These are phyloP conservation scores for Penicillium sp. DNA, from an alignment of 2,329 filamentous ascomycete genomes.

Conservation along the genomic window DNA sequence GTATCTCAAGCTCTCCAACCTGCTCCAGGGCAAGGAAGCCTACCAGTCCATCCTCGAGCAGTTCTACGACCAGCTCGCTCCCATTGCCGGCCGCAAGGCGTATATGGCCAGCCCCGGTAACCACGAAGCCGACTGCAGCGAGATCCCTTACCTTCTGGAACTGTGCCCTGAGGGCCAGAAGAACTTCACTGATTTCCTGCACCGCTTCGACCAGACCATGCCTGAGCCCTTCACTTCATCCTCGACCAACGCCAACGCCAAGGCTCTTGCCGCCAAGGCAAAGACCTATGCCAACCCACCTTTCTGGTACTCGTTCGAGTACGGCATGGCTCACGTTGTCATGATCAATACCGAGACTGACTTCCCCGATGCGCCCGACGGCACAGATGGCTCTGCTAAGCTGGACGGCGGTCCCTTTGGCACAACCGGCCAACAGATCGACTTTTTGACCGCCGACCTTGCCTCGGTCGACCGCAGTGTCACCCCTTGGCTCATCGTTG, in stretches of 20 bases:
- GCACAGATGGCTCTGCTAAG: slow-evolving; percentile 39
- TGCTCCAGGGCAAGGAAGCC: slow-evolving; percentile 50
- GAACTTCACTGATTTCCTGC: slow-evolving; percentile 62
- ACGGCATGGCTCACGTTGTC: slow-evolving; percentile 55
- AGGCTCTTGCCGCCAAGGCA: slow-evolving; percentile 48
- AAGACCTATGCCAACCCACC: slow-evolving; percentile 49
- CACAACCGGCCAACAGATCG: slow-evolving; percentile 48
- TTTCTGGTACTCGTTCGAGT: slow-evolving; percentile 62
- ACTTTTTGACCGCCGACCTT: slow-evolving; percentile 56
- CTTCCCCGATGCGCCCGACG: slow-evolving; percentile 52
- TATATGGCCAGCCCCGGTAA: slow-evolving; percentile 61
- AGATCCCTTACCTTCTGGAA: slow-evolving; percentile 24
- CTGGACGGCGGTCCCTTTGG: slow-evolving; percentile 54
- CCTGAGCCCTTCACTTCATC: slow-evolving; percentile 52
- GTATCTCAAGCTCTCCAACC: slow-evolving; percentile 48
- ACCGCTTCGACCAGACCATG: slow-evolving; percentile 55
- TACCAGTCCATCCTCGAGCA: slow-evolving; percentile 57
- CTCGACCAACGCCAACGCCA: slow-evolving; percentile 44
- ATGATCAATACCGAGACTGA: slow-evolving; percentile 60
- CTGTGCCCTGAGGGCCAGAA: slow-evolving; percentile 49
- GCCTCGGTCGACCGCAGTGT: slow-evolving; percentile 55
- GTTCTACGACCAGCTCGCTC: slow-evolving; percentile 57
- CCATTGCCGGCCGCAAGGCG: slow-evolving; percentile 53
- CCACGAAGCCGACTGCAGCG: slow-evolving; percentile 55
- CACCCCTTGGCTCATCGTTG: slow-evolving; percentile 55